These are phyloP conservation scores for Leptosphaerulina australis DNA, from an alignment of 2,329 filamentous ascomycete species.

Conservation along the genomic window DNA sequence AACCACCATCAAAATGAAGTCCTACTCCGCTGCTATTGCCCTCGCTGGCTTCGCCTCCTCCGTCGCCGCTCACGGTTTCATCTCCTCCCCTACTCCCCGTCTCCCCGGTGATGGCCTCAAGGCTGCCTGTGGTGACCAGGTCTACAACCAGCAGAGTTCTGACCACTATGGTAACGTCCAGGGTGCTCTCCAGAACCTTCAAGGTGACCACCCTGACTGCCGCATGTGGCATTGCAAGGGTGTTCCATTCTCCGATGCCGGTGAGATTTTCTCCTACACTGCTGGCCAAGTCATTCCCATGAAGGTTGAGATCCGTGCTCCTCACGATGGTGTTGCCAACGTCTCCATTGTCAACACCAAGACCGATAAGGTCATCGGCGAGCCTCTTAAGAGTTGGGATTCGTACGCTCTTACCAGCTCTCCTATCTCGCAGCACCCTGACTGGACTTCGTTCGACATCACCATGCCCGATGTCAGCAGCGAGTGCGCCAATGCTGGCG, in stretches of 20 bases:
- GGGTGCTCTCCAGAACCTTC: constrained; percentile 57
- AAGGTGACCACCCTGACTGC: constrained; percentile 56
- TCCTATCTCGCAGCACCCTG: constrained; percentile 47
- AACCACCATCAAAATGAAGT: constrained; percentile 50
- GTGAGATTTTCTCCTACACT: constrained; percentile 59
- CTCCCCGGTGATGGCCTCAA: constrained; percentile 59
- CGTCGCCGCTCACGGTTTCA: constrained; percentile 61
- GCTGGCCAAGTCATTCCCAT: constrained; percentile 57
- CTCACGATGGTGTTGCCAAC: constrained; percentile 63
- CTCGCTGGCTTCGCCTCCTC: constrained; percentile 54
- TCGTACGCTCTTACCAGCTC: constrained; percentile 59
- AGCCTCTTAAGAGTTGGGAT: constrained; percentile 61
- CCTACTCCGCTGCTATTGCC: constrained; percentile 49
- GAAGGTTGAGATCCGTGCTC: constrained; percentile 56
- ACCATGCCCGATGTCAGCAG: constrained; percentile 60
- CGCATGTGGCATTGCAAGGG: constrained; percentile 65
- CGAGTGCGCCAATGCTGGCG: constrained; percentile 56
- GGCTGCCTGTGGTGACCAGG: constrained; percentile 60
- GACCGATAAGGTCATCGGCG: constrained; percentile 60
- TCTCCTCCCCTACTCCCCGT: constrained; percentile 57
- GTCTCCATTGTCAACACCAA: constrained; percentile 63
- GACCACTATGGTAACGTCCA: constrained; percentile 66
- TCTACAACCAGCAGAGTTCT: constrained; percentile 59
- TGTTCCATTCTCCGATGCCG: constrained; percentile 60
- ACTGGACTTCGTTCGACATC: constrained; percentile 59